phyloP scores from a whole-genome alignment of 192 early-diverging fungal genomes.

The Hyaloraphidium curvatum region DNA sequence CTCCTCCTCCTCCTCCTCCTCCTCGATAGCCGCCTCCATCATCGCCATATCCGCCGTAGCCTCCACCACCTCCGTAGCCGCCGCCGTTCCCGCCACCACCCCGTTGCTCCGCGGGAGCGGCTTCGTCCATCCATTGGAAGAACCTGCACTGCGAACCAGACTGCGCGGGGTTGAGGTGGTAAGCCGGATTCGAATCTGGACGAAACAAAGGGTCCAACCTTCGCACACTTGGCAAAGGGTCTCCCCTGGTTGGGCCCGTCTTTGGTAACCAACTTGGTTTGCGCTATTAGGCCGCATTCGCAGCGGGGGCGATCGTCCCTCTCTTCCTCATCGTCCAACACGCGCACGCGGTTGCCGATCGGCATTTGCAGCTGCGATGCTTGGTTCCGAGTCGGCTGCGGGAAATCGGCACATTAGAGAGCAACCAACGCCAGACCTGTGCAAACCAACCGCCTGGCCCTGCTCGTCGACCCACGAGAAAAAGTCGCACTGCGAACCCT shows the following conservation, averaged over 20 bases:
- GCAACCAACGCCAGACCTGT: too few relatives aligned
- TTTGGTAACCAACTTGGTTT: not conserved
- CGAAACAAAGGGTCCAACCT: too few relatives aligned
- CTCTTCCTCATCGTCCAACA: not conserved
- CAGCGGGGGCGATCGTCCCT: not conserved
- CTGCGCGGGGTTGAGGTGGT: too few relatives aligned
- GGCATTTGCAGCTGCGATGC: too few relatives aligned
- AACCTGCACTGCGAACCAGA: slow-evolving; percentile 3
- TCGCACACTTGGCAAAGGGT: too few relatives aligned
- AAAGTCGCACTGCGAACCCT: too few relatives aligned
- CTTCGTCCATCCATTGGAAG: slow-evolving; percentile 7
- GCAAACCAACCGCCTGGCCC: too few relatives aligned
- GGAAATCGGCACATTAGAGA: too few relatives aligned
- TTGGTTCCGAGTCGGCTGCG: too few relatives aligned
- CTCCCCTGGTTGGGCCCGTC: not conserved
- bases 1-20: not conserved
- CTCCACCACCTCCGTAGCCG: slow-evolving; percentile 3
- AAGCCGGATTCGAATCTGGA: not conserved
- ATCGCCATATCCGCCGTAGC: not conserved
- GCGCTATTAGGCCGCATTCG: not conserved
- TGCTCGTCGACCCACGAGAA: too few relatives aligned
- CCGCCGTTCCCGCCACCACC: slow-evolving; percentile 1
- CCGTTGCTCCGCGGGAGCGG: not conserved
- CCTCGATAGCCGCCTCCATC: slow-evolving; percentile 9
- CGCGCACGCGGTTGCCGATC: too few relatives aligned